Evolutionary conservation across 345 rosid species (phyloP).

Genomic region (Lumnitzera racemosa): DNA sequence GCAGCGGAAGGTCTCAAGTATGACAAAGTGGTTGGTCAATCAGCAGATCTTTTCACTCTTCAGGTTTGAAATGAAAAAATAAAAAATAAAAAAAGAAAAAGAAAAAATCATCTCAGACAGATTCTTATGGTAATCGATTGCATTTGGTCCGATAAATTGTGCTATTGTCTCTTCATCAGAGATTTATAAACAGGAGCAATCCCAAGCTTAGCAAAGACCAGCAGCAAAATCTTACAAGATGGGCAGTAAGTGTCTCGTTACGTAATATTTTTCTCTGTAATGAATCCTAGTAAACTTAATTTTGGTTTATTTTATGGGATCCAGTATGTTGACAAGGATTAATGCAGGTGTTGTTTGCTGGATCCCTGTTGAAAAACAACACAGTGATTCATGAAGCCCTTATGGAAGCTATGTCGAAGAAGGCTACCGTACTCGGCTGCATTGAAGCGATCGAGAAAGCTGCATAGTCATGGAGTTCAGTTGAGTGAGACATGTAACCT

Average conservation of each 20-base stretch:
- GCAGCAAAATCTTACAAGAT: constrained; percentile 94
- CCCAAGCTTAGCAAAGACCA: constrained; percentile 73
- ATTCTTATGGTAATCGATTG: not conserved
- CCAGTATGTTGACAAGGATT: not conserved
- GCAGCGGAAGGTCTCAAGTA: constrained; percentile 88
- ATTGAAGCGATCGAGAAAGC: constrained; percentile 68
- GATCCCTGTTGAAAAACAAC: constrained; percentile 78
- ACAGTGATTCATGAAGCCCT: constrained; percentile 59
- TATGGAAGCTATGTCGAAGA: constrained; percentile 67
- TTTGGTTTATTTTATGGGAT: too few species aligned
- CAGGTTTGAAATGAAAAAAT: constrained; percentile 48
- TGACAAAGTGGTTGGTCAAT: constrained; percentile 93
- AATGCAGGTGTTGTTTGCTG: constrained; percentile 72
- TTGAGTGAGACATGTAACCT: not conserved
- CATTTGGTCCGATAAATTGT: not conserved
- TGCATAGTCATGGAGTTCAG: constrained; percentile 8
- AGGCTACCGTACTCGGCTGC: constrained; percentile 73
- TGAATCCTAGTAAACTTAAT: too few species aligned
- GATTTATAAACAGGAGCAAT: constrained; percentile 81
- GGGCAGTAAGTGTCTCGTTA: constrained; percentile 66
- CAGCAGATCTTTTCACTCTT: constrained; percentile 95
- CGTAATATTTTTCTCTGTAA: not conserved
- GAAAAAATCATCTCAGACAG: not conserved
- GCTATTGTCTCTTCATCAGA: constrained; percentile 26
- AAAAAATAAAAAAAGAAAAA: too few species aligned